Evolutionary conservation across 345 rosid species (phyloP).

Genomic region (Ceriops zippeliana): DNA sequence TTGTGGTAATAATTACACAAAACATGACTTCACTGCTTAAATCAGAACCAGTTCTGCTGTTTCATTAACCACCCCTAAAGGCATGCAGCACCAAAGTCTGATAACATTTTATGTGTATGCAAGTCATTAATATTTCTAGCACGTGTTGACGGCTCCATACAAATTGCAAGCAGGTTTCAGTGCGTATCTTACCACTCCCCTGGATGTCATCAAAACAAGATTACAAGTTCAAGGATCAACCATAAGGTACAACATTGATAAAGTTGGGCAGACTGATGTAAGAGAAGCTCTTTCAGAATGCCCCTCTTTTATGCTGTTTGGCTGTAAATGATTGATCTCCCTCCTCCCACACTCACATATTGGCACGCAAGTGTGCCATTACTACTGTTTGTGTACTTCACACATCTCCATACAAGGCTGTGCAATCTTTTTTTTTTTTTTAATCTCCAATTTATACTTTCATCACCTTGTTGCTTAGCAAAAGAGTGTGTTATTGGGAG

Average conservation of each 20-base stretch:
- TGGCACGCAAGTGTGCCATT: not conserved
- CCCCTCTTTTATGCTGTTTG: too few species aligned
- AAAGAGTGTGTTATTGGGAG: too few species aligned
- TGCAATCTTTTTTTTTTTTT: not conserved
- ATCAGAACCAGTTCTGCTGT: not conserved
- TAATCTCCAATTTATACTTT: not conserved
- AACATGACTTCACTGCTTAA: not conserved
- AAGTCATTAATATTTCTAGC: slow-evolving; percentile 3
- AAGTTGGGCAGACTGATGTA: too few species aligned
- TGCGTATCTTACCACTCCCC: slow-evolving; percentile 83
- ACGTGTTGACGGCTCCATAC: slow-evolving; percentile 1
- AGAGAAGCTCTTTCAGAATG: too few species aligned
- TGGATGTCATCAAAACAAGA: slow-evolving; percentile 90
- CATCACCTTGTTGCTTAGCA: not conserved
- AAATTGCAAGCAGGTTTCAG: slow-evolving; percentile 57
- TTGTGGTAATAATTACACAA: not conserved
- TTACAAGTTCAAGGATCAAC: slow-evolving; percentile 87
- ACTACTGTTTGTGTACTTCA: not conserved
- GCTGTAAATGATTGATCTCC: not conserved
- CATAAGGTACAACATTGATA: slow-evolving; percentile 44
- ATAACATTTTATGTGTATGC: not conserved
- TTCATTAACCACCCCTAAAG: not conserved
- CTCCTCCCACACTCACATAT: not conserved
- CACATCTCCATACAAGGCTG: not conserved
- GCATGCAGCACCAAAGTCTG: slow-evolving; percentile 3